A percentile compares a stretch with the other conserved stretches of the same genome.
These are phyloP conservation scores for Sphagnum magellanicum DNA, from an alignment of 228 moss, liverwort and hornwort species.

Conservation along the genomic window DNA sequence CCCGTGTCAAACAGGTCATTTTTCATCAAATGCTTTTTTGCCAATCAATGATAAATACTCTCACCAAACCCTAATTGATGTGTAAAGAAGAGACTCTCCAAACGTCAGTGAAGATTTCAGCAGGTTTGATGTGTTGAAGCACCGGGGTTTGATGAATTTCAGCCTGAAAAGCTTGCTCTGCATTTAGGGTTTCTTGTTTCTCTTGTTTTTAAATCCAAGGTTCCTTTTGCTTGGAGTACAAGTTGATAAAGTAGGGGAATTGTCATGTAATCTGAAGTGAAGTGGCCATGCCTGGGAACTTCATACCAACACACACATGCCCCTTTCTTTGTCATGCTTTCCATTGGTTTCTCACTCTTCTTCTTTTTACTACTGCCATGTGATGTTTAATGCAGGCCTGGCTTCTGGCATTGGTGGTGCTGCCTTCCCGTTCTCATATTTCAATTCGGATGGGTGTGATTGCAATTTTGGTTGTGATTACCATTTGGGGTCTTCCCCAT, in stretches of 20 bases:
- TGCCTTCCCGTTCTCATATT: slow-evolving; percentile 83
- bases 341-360: too few species aligned
- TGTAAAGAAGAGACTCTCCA: background rate
- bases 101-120: background rate
- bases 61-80: background rate
- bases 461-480: slow-evolving; percentile 50
- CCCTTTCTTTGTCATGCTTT: too few species aligned
- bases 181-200: background rate
- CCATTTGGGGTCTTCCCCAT: slow-evolving; percentile 63
- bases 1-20: slow-evolving; percentile 87
- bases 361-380: too few species aligned
- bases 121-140: background rate
- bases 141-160: background rate
- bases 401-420: slow-evolving; percentile 83
- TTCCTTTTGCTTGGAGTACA: too few species aligned
- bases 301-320: too few species aligned
- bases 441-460: slow-evolving; percentile 65
- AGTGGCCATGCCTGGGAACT: too few species aligned
- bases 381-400: slow-evolving; percentile 71
- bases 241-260: too few species aligned
- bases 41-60: background rate
- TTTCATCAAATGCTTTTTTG: background rate
- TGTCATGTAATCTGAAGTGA: too few species aligned
- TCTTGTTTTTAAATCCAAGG: too few species aligned
- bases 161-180: background rate